These are phyloP conservation scores for Exophiala alcalophila DNA, from an alignment of 2,329 filamentous ascomycete species.

Conservation along the genomic window DNA sequence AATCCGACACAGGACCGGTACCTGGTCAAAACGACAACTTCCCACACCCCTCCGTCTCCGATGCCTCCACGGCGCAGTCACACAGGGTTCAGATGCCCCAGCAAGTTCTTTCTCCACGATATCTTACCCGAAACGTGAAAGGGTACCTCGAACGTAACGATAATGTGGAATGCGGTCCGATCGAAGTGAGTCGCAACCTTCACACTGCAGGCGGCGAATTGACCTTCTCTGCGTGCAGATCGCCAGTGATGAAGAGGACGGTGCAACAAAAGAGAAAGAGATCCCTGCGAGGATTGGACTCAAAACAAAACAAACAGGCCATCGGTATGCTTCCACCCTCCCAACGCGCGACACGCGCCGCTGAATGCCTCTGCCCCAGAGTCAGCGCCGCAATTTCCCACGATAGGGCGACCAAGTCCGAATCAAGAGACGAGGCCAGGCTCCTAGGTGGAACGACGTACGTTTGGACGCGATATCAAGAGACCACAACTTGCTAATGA, in stretches of 20 bases:
- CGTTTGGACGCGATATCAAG: slow-evolving; percentile 1
- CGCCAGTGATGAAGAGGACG: slow-evolving; percentile 21
- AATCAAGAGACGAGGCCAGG: slow-evolving; percentile 17
- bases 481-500: slow-evolving; percentile 5
- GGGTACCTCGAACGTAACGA: slow-evolving; percentile 10
- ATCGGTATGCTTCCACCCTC: slow-evolving; percentile 2
- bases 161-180: slow-evolving; percentile 14
- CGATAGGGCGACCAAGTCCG: slow-evolving; percentile 2
- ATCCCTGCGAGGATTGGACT: background rate
- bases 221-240: slow-evolving; percentile 10
- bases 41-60: slow-evolving; percentile 3
- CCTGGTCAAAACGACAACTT: slow-evolving; percentile 7
- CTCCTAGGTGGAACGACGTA: slow-evolving; percentile 18
- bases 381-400: background rate
- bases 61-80: slow-evolving; percentile 13
- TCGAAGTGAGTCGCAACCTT: slow-evolving; percentile 8
- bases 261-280: background rate
- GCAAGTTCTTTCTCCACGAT: slow-evolving; percentile 4
- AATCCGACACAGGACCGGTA: slow-evolving; percentile 1
- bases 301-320: background rate
- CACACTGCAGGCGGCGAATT: background rate
- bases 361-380: slow-evolving; percentile 9
- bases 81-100: slow-evolving; percentile 17
- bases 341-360: background rate
- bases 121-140: slow-evolving; percentile 11